A percentile compares a stretch with the other conserved stretches of the same genome.
These are phyloP conservation scores for Hyparrhenia diplandra DNA, from an alignment of 176 grass and related monocot species.

Conservation along the genomic window DNA sequence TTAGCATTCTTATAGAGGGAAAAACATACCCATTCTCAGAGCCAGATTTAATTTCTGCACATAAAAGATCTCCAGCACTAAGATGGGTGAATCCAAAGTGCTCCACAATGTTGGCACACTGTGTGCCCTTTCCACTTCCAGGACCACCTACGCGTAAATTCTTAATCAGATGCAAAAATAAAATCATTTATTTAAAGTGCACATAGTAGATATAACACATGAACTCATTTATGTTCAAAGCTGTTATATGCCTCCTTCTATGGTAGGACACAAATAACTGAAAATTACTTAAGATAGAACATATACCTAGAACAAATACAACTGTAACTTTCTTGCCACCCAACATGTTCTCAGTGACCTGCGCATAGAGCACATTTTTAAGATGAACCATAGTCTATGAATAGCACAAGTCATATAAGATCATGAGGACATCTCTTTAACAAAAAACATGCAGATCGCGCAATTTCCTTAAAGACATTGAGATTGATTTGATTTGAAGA, in stretches of 20 bases:
- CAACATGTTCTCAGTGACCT: constrained; percentile 56
- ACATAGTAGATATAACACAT: neutral
- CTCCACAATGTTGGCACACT: constrained; percentile 85
- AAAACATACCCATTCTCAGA: constrained; percentile 73
- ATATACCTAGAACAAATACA: constrained; percentile 80
- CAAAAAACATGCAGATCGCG: too few relatives aligned
- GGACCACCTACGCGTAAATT: constrained; percentile 62
- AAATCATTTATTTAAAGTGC: too few relatives aligned
- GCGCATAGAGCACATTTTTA: constrained; percentile 25
- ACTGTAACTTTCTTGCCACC: constrained; percentile 68
- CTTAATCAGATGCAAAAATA: constrained; percentile 28
- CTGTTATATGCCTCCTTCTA: too few relatives aligned
- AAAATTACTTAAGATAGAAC: constrained; percentile 2
- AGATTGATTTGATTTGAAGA: too few relatives aligned
- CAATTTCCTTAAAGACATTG: too few relatives aligned
- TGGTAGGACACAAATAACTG: too few relatives aligned
- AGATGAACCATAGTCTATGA: neutral
- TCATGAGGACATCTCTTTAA: neutral
- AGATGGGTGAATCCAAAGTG: constrained; percentile 89
- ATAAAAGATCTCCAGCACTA: constrained; percentile 86
- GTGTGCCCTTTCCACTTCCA: constrained; percentile 91
- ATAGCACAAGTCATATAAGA: neutral
- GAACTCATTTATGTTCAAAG: constrained; percentile 1
- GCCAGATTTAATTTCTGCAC: constrained; percentile 81
- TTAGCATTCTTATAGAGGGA: constrained; percentile 4